Percentiles rank a stretch among this genome's conserved stretches.
Evolutionary conservation across 208 protist species (phyloP).

Genomic region (Porcisia hertigi): DNA sequence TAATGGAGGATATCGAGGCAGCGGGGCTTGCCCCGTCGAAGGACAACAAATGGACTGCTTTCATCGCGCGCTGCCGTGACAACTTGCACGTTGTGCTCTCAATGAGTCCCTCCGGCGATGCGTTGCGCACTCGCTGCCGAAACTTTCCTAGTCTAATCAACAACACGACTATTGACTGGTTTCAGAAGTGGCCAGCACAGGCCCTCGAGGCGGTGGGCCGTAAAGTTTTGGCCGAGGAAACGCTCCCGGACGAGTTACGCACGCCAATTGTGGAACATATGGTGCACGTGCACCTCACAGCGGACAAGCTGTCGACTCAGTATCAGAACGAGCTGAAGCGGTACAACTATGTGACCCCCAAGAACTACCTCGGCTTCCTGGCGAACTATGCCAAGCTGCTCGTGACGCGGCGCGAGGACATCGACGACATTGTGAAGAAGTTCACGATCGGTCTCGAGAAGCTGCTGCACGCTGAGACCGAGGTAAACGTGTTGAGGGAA

Average conservation of each 20-base stretch:
- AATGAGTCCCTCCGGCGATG: constrained; percentile 97
- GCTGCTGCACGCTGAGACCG: constrained; percentile 94
- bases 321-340: constrained; percentile 95
- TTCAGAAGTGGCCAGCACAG: constrained; percentile 97
- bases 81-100: constrained; percentile 98
- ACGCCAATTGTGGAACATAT: constrained; percentile 94
- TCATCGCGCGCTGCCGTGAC: constrained; percentile 97
- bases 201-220: constrained; percentile 95
- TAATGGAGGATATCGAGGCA: constrained; percentile 90
- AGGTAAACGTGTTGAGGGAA: constrained; percentile 96
- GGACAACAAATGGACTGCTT: constrained; percentile 97
- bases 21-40: constrained; percentile 90
- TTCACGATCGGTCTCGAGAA: constrained; percentile 97
- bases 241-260: constrained; percentile 88
- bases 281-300: constrained; percentile 95
- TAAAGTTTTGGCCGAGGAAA: constrained; percentile 86
- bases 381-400: constrained; percentile 95
- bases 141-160: constrained; percentile 99
- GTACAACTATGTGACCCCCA: constrained; percentile 98
- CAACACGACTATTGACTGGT: constrained; percentile 99
- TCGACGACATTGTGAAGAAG: constrained; percentile 94
- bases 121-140: constrained; percentile 95
- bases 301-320: constrained; percentile 81
- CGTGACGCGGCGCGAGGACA: constrained; percentile 91
- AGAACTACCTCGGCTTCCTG: constrained; percentile 99